Conservation (phyloP, 225 moss, liverwort and hornwort species). For the Marchantia polymorpha region DNA sequence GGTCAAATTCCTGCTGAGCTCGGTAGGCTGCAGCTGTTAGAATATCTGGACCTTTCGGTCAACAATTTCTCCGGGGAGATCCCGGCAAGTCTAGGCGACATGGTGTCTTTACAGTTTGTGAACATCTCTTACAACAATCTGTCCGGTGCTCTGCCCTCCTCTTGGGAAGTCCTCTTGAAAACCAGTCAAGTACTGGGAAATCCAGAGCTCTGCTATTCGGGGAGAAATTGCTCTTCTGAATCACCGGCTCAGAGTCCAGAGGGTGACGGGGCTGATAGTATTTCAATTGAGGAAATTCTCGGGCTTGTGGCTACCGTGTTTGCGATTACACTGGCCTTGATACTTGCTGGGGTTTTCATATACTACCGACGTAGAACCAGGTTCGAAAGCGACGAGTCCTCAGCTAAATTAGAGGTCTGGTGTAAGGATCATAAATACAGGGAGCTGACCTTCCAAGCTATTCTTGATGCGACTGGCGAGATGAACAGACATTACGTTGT, state of each 20-base stretch:
- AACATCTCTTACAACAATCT: conserved; percentile 31
- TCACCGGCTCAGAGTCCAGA: background rate
- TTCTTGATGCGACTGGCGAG: conserved; percentile 14
- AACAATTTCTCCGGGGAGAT: conserved; percentile 35
- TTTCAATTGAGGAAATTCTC: background rate
- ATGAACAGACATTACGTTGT: conserved; percentile 9
- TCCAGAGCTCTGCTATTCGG: background rate
- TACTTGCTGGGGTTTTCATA: background rate
- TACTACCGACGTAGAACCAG: background rate
- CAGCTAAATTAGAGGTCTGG: background rate
- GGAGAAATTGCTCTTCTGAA: too few relatives aligned
- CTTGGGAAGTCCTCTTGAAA: background rate
- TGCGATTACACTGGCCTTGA: background rate
- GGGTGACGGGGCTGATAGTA: background rate
- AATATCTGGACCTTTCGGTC: conserved; percentile 20
- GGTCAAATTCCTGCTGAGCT: conserved; percentile 19
- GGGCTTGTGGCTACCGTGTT: background rate
- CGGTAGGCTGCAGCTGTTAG: conserved; percentile 1
- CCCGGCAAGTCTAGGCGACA: conserved; percentile 45
- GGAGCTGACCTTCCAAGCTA: conserved; percentile 5
- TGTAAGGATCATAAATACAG: conserved; percentile 8
- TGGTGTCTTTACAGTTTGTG: conserved; percentile 10
- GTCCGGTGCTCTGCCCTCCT: background rate
- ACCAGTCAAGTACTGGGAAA: background rate
- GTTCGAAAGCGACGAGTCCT: background rate